A percentile compares a stretch with the other conserved stretches of the same genome.
Evolutionary conservation across 2,329 filamentous ascomycete genomes (phyloP).

Genomic region (Dothistroma septosporum): DNA sequence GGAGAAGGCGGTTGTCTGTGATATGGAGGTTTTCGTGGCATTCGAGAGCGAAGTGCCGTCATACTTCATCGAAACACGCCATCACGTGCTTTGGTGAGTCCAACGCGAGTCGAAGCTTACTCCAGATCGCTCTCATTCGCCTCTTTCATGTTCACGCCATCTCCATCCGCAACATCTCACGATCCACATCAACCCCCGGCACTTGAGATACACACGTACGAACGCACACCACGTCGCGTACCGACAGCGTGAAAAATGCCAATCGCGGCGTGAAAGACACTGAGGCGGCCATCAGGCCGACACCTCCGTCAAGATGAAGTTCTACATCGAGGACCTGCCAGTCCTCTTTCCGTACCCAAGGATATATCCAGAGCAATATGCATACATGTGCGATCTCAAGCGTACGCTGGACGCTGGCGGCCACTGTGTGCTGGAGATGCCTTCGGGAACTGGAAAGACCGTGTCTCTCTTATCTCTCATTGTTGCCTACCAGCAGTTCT

Average conservation of each 20-base stretch:
- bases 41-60: not conserved
- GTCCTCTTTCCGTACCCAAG: slow-evolving; percentile 71
- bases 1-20: not conserved
- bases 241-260: not conserved
- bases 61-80: not conserved
- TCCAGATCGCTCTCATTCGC: slow-evolving; percentile 1
- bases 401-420: slow-evolving; percentile 88
- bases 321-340: slow-evolving; percentile 71
- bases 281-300: not conserved
- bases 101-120: not conserved
- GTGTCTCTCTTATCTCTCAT: slow-evolving; percentile 93
- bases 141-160: not conserved
- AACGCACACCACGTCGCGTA: not conserved
- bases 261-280: not conserved
- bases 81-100: not conserved
- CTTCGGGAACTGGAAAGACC: slow-evolving; percentile 96
- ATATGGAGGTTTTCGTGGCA: not conserved
- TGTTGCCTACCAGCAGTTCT: slow-evolving; percentile 91
- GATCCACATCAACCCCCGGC: not conserved
- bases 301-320: slow-evolving; percentile 59
- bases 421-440: slow-evolving; percentile 97
- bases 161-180: not conserved
- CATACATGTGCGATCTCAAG: slow-evolving; percentile 82
- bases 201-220: not conserved
- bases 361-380: slow-evolving; percentile 72